Evolutionary conservation across 108 stramenopile genomes (phyloP), one percentile per base, ranked within the genome.

Genomic region (Nitzschia sp.): DNA sequence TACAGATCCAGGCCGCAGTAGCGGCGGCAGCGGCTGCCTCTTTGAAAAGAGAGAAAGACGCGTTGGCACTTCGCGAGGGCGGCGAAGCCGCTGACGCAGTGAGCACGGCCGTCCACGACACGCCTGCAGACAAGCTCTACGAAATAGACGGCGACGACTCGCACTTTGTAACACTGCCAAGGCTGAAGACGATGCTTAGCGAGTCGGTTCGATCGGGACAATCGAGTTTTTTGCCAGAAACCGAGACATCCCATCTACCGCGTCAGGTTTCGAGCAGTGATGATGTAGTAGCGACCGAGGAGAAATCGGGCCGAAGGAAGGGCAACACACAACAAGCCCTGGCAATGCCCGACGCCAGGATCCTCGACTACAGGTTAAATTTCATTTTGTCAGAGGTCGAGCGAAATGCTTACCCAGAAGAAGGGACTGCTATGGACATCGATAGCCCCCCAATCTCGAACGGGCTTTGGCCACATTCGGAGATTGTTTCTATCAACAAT

Each of bases 1-100:
- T 81, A 32, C 84, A 89, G 71, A 82, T 87, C n/a, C 85, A 84
- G 21, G 85, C 81, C 32, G 86, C 86, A 25, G 88, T 92, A 52
- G 88, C 91, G 53, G 86, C 91, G 48, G 91, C 87, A 34, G 80
- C 89, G 19, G 85, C 86, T 4, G 82, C 88, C 0, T 63, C 75
- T 13, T 22, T 41, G 17, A 57, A 76, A 35, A 55, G 76, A 38
- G 81, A 82, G 44, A 73, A 68, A 32, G 73, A 82, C 52, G 81
- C 81, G 2, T 62, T 58, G 35, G 61, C 54, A n/a, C 53, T 82
- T 0, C 68, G 81, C 17, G 68, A 82, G 62, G 76, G 76, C 2
- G 80, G 80, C 13, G 73, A 47, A 3, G 80, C 68, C 26, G 80
- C 71, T 28, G 80, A 76, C 27, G 72, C 71, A 8, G 75, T 72